Base-by-base conservation (phyloP, 495 filamentous ascomycete species). In the Podospora conica region DNA sequence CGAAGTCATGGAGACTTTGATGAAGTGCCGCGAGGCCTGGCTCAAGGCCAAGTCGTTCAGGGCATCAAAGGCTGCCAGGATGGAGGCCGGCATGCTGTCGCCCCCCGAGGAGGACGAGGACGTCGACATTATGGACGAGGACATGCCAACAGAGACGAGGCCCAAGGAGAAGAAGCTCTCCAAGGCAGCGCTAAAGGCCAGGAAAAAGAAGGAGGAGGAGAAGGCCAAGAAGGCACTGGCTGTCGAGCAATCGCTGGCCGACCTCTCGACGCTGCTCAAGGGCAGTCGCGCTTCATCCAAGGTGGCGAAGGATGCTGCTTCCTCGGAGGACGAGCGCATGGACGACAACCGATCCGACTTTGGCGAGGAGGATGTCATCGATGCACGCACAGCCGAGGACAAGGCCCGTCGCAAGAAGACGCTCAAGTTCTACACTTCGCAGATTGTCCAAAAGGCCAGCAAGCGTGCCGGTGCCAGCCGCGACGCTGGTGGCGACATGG, bases 341-440 rank as follows among this genome's bases (percentile, higher is more conserved):
- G 70, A 81, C 78, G 79, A 84, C 77, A 72, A 84, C 66, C 76
- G 78, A 65, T 86, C 88, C 57, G 90, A 91, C 66, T 88, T 98
- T 66, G 88, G 89, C 25, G 84, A 87, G 60, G 79, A 84, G 58
- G 80, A 82, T 21, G 66, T 62, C 15, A 74, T 85, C 21, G 81
- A 83, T 65, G 77, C 76, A 20, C 78, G 75, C 63, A 71, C 78
- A 65, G 88, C 89, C 0, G 89, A 88, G 60, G 91, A 95, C 66
- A 98, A 98, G 78, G 90, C 87, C 3, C 81, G 83, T 58, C 88
- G 89, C 70, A 96, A 93, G 82, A 95, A 93, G 78, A 90, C 83
- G 66, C 86, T 98, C 53, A 88, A 91, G 62, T 98, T 98, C 79
- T 97, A 98, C 83, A 97, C 96, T 24, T 95, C 92, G 6, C 95